Base-by-base conservation (phyloP, 2,329 filamentous ascomycete species). In the Colletotrichum costaricense region DNA sequence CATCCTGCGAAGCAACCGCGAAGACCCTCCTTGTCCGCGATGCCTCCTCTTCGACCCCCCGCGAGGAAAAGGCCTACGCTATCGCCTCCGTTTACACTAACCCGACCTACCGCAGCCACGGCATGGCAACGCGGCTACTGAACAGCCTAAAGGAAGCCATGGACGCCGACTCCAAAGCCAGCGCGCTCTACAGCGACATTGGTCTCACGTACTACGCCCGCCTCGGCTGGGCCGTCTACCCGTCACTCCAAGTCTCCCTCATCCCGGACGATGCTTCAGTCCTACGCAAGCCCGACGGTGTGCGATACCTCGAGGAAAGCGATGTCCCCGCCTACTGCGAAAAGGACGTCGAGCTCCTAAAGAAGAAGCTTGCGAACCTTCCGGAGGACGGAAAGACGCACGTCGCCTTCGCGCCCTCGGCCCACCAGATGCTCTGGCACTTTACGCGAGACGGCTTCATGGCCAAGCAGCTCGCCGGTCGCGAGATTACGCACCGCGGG, bases 21-120 rank as follows among this genome's bases (percentile, higher is more conserved):
- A 74, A 74, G 69, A 78, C 76, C 30, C 76, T 80, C 16, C 75
- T 81, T 67, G 72, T 79, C 52, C 77, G 76, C 56, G 67, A 76
- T 5, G 77, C 75, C 64, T 56, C 60, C 26, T 55, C 75, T 73
- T 62, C 63, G 69, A 77, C 78, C 30, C 75, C 78, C 26, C 73
- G 77, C 19, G 70, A 78, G 11, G 78, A 76, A 57, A 76, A 75
- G 19, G 80, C 78, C n/a, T 81, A 79, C 69, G 74, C 78, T 63
- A 78, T 85, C 57, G 79, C 80, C 62, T 80, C 82, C 56, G 75
- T 84, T 19, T 82, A 80, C 74, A 85, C 83, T 7, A 79, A 80
- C 57, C 77, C 79, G 6, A 75, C 79, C 24, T 79, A 81, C 55
- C 81, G 82, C 54, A 76, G 76, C 38, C 70, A 77, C 7, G 82